A percentile compares a stretch with the other conserved stretches of the same genome.
These are phyloP conservation scores for Magnusiomyces paraingens DNA, from an alignment of 1,139 yeast species.

Conservation along the genomic window DNA sequence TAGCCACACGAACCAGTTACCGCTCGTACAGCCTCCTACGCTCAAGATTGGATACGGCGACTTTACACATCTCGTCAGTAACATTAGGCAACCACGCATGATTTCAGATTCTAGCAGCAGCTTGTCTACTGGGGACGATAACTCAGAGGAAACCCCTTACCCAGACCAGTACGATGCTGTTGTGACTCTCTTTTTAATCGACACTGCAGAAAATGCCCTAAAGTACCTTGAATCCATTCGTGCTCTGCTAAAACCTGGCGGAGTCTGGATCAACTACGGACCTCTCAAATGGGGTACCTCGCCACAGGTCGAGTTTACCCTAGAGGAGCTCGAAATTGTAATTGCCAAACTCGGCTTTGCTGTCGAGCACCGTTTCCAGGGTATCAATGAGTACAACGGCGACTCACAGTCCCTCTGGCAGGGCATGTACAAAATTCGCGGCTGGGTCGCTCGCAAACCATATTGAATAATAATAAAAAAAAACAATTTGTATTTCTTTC, in stretches of 20 bases:
- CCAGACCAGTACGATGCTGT: constrained; percentile 33
- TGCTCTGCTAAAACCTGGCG: constrained; percentile 43
- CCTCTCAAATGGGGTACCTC: constrained; percentile 87
- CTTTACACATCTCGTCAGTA: constrained; percentile 39
- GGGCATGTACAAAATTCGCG: constrained; percentile 25
- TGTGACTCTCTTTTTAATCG: constrained; percentile 70
- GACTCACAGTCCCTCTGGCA: constrained; percentile 26
- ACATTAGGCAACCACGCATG: background rate
- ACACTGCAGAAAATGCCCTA: constrained; percentile 78
- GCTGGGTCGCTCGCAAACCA: constrained; percentile 25
- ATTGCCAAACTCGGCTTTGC: constrained; percentile 59
- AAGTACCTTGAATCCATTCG: constrained; percentile 59
- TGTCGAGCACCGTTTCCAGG: constrained; percentile 38
- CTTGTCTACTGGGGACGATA: background rate
- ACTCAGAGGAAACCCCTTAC: background rate
- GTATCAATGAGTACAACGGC: constrained; percentile 29
- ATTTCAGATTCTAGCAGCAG: background rate
- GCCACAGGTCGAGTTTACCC: constrained; percentile 66
- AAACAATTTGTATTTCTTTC: background rate
- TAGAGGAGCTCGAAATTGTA: constrained; percentile 53
- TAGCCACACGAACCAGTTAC: constrained; percentile 35
- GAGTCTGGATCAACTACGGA: constrained; percentile 78
- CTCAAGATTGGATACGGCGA: constrained; percentile 54
- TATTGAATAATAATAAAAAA: too few species aligned
- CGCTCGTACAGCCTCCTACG: constrained; percentile 25